A percentile compares a stretch with the other conserved stretches of the same genome.
Conservation (phyloP, 768 basidiomycete species). For the Neoboletus magnificus region DNA sequence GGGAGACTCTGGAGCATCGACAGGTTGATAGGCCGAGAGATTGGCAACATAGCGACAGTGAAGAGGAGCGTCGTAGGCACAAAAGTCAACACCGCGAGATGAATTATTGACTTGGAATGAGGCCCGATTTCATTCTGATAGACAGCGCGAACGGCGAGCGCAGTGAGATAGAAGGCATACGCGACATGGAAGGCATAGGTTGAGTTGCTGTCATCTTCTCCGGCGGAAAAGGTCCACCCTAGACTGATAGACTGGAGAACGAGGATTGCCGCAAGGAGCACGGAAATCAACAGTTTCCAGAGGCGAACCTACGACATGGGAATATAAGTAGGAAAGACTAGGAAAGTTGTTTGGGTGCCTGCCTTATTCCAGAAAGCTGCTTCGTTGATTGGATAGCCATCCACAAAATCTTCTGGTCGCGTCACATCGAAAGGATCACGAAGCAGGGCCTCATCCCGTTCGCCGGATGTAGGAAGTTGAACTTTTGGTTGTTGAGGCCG, state of each 20-base stretch:
- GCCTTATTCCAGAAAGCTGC: slow-evolving; percentile 59
- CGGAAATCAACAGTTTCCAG: slow-evolving; percentile 51
- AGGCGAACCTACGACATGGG: slow-evolving; percentile 47
- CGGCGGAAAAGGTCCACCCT: slow-evolving; percentile 41
- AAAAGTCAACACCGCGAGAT: slow-evolving; percentile 56
- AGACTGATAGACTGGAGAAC: slow-evolving; percentile 51
- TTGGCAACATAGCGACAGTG: slow-evolving; percentile 56
- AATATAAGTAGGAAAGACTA: background rate
- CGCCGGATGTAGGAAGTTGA: slow-evolving; percentile 39
- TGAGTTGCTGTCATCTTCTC: slow-evolving; percentile 31
- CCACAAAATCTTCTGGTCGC: slow-evolving; percentile 62
- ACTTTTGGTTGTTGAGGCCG: slow-evolving; percentile 48
- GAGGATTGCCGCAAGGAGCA: slow-evolving; percentile 45
- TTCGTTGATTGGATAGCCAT: slow-evolving; percentile 65
- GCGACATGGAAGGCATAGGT: slow-evolving; percentile 44
- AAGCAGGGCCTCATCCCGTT: slow-evolving; percentile 22
- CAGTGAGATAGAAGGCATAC: slow-evolving; percentile 59
- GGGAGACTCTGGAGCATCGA: slow-evolving; percentile 21
- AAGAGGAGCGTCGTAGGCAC: slow-evolving; percentile 45
- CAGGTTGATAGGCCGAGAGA: slow-evolving; percentile 34
- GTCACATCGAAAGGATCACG: slow-evolving; percentile 70
- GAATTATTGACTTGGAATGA: slow-evolving; percentile 51
- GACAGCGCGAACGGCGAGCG: slow-evolving; percentile 51
- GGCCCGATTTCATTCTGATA: slow-evolving; percentile 38
- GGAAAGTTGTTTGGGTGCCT: slow-evolving; percentile 14